These are phyloP conservation scores for Begonia masoniana DNA, from an alignment of 306 rosid species.

Conservation along the genomic window DNA sequence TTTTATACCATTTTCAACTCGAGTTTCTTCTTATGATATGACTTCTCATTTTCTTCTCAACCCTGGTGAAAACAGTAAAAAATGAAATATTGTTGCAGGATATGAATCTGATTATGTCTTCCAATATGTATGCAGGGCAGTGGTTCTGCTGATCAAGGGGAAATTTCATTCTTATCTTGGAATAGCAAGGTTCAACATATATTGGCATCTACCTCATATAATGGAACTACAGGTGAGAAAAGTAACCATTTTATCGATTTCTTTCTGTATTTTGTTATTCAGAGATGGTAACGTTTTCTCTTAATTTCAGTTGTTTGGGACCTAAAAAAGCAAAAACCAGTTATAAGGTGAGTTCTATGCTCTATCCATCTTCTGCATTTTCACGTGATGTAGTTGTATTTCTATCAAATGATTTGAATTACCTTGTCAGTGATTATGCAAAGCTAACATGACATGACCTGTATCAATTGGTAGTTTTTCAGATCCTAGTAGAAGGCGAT, in stretches of 20 bases:
- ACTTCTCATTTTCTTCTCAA: too few species aligned
- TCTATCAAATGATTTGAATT: too few species aligned
- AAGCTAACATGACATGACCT: too few species aligned
- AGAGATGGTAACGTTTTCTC: not conserved
- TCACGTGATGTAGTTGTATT: not conserved
- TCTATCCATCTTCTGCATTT: not conserved
- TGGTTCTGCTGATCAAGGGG: conserved; percentile 93
- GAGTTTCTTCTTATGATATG: too few species aligned
- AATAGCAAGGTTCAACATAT: conserved; percentile 98
- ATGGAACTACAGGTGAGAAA: conserved; percentile 86
- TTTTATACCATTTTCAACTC: too few species aligned
- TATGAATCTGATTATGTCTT: too few species aligned
- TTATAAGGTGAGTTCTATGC: conserved; percentile 54
- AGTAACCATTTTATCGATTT: not conserved
- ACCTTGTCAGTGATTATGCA: too few species aligned
- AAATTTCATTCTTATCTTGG: conserved; percentile 94
- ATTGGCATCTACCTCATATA: conserved; percentile 89
- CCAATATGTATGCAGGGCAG: conserved; percentile 50
- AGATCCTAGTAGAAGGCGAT: conserved; percentile 79
- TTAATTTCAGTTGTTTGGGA: conserved; percentile 79
- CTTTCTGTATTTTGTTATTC: conserved; percentile 4
- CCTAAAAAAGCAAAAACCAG: conserved; percentile 96
- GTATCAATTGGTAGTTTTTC: conserved; percentile 52
- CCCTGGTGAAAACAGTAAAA: too few species aligned
- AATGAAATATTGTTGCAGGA: too few species aligned